Conservation (phyloP, 2,329 filamentous ascomycete species). For the Aspergillus ustus region DNA sequence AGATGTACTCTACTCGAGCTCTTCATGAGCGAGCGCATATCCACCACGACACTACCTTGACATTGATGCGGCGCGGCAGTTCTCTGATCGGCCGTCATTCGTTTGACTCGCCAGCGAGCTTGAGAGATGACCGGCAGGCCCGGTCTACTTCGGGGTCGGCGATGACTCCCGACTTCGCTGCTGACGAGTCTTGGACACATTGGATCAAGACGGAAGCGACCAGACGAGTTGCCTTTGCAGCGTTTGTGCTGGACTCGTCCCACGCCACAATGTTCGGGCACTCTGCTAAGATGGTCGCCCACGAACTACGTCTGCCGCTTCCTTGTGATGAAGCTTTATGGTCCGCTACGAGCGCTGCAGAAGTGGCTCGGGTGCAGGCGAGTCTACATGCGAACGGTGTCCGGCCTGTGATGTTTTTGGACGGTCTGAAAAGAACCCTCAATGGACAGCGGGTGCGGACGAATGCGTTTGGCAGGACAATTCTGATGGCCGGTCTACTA, state of each 20-base stretch:
- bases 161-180: slow-evolving; percentile 63
- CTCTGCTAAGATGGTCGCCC: slow-evolving; percentile 93
- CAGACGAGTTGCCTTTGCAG: slow-evolving; percentile 84
- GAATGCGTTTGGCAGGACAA: slow-evolving; percentile 89
- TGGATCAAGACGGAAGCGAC: slow-evolving; percentile 97
- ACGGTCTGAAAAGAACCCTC: slow-evolving; percentile 86
- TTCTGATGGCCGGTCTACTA: slow-evolving; percentile 90
- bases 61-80: slow-evolving; percentile 89
- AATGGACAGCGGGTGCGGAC: slow-evolving; percentile 85
- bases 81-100: slow-evolving; percentile 86
- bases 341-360: slow-evolving; percentile 84
- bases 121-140: slow-evolving; percentile 63
- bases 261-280: slow-evolving; percentile 99
- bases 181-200: slow-evolving; percentile 91
- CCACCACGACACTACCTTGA: slow-evolving; percentile 93
- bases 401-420: slow-evolving; percentile 84
- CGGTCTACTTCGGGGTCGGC: slow-evolving; percentile 42
- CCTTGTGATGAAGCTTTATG: slow-evolving; percentile 93
- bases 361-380: slow-evolving; percentile 82
- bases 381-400: slow-evolving; percentile 79
- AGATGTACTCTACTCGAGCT: slow-evolving; percentile 92
- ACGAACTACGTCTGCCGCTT: slow-evolving; percentile 88
- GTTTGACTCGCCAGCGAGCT: slow-evolving; percentile 79
- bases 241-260: slow-evolving; percentile 92
- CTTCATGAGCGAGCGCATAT: slow-evolving; percentile 95